Evolutionary conservation across 495 filamentous ascomycete genomes (phyloP).

Genomic region (Melanomma pulvis-pyrius): DNA sequence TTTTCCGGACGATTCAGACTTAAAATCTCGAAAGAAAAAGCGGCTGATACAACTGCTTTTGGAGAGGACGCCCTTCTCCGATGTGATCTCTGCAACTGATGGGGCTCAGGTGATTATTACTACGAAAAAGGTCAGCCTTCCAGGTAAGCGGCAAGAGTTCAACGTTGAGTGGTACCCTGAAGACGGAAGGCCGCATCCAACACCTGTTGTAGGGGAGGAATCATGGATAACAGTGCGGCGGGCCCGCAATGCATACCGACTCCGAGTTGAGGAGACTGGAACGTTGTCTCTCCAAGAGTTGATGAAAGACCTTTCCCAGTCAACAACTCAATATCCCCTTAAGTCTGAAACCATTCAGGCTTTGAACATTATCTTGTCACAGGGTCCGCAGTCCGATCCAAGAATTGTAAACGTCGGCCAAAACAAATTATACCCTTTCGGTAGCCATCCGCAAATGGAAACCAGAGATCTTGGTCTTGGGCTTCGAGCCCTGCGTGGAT

Average conservation of each 20-base stretch:
- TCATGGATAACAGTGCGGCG: neutral
- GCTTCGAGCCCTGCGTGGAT: slow-evolving; percentile 52
- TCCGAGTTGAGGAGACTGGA: slow-evolving; percentile 31
- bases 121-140: slow-evolving; percentile 34
- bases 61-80: slow-evolving; percentile 24
- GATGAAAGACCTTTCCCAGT: slow-evolving; percentile 42
- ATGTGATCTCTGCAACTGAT: slow-evolving; percentile 37
- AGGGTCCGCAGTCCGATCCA: slow-evolving; percentile 45
- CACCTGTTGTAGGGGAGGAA: slow-evolving; percentile 8
- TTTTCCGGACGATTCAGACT: neutral
- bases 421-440: slow-evolving; percentile 42
- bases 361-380: slow-evolving; percentile 56
- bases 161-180: slow-evolving; percentile 30
- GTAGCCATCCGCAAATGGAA: slow-evolving; percentile 21
- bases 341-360: slow-evolving; percentile 49
- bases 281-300: slow-evolving; percentile 34
- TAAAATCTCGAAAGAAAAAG: slow-evolving; percentile 32
- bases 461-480: slow-evolving; percentile 43
- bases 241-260: slow-evolving; percentile 20
- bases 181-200: slow-evolving; percentile 26
- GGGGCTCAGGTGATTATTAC: slow-evolving; percentile 40
- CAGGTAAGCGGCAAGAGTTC: slow-evolving; percentile 18
- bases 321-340: slow-evolving; percentile 27
- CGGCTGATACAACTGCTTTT: slow-evolving; percentile 39
- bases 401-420: slow-evolving; percentile 42